Base-by-base conservation (phyloP, 345 rosid genomes). In the Citrus unshiu region DNA sequence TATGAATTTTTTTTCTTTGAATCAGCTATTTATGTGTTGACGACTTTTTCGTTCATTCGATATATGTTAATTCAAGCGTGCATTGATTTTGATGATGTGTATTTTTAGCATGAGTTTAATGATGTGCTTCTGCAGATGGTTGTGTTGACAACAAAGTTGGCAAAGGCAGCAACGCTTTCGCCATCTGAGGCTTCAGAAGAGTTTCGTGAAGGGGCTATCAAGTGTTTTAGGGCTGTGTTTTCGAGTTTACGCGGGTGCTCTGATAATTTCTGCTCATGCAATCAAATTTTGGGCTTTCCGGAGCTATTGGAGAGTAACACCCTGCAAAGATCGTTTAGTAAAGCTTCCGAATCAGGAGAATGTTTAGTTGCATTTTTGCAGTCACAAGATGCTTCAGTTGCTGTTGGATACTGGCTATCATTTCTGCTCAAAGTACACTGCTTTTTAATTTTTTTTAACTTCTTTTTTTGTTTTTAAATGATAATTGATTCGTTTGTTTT, bases 391-490 rank as follows among this genome's bases (percentile, higher is more conserved):
- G 97, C 98, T 80, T 85, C 87, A 8, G 87, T 91, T 77, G 97
- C 95, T 81, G 90, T 95, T 74, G 99, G 99, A 72, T 97, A 93
- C 85, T 93, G 96, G 98, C 90, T 95, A 22, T 95, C 99, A 18
- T 92, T 92, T 84, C 94, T 95, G 75, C 93, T 93, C 78, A 85
- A 95, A 85, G 99, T 95, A 88, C 60, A 68, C 57, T 59, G 30
- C 29, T 27, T 9, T 61, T 66, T 18, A 18, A 64, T 2, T 22
- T 59, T 59, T 59, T 7, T 22, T n/a, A 8, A 46, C 18, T 46
- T 46, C 5, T 0, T 46, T 59, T 30, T 30, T 27, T 37, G 64
- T 60, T 73, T 56, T 25, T 12, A 0, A 60, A 12, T 61, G 74
- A 59, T 1, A 10, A 49, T 71, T 81, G 49, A 43, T 77, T 75